Evolutionary conservation across 73 alveolate species (phyloP).

Genomic region (Durusdinium trenchii): DNA sequence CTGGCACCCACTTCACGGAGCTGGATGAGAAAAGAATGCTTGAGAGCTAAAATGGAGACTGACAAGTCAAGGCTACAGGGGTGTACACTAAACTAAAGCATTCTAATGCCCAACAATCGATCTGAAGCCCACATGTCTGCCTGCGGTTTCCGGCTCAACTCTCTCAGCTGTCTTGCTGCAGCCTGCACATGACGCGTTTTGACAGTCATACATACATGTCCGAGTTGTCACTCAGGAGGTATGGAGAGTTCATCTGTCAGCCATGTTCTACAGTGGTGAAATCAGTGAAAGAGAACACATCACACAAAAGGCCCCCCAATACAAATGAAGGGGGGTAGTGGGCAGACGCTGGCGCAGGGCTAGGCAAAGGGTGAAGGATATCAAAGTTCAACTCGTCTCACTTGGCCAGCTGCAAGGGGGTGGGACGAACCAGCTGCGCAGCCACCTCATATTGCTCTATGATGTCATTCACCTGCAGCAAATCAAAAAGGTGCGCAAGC

Average conservation of each 20-base stretch:
- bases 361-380: background rate
- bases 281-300: too few relatives aligned
- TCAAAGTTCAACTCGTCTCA: background rate
- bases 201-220: background rate
- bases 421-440: background rate
- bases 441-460: slow-evolving; percentile 62
- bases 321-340: too few relatives aligned
- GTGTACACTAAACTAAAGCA: too few relatives aligned
- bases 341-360: too few relatives aligned
- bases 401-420: too few relatives aligned
- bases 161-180: slow-evolving; percentile 35
- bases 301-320: too few relatives aligned
- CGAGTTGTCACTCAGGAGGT: too few relatives aligned
- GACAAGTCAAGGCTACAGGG: background rate
- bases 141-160: slow-evolving; percentile 63
- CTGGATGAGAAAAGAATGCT: background rate
- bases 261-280: too few relatives aligned
- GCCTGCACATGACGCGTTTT: background rate
- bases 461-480: slow-evolving; percentile 27
- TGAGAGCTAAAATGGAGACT: background rate
- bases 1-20: too few relatives aligned
- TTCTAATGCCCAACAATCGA: too few relatives aligned
- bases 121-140: too few relatives aligned
- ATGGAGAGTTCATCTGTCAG: too few relatives aligned
- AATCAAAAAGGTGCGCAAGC: background rate